Percentiles rank a stretch among this genome's conserved stretches.
Conservation (phyloP, 202 grass and related monocot species). For the Carex arenaria region DNA sequence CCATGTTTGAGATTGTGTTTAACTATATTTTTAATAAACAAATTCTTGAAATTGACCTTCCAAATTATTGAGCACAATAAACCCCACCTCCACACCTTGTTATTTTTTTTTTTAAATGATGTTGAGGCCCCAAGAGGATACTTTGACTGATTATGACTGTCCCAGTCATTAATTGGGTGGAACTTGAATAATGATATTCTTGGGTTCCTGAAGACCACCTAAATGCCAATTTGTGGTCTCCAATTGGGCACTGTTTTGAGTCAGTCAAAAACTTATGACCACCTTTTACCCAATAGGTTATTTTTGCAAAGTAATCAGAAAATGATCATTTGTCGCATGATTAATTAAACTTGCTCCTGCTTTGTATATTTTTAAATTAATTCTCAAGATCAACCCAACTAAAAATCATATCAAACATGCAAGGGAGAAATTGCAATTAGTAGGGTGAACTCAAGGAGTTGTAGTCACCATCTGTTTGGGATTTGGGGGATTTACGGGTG, state of each 20-base stretch:
- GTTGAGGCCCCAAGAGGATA: not conserved
- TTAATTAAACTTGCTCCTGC: not conserved
- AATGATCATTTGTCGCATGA: no score
- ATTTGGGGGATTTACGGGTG: not conserved
- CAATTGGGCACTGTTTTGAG: no score
- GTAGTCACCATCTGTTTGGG: not conserved
- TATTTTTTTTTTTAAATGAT: not conserved
- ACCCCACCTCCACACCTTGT: not conserved
- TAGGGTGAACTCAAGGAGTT: not conserved
- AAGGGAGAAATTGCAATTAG: not conserved
- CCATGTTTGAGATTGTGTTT: not conserved
- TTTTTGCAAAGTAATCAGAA: no score
- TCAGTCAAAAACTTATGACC: no score
- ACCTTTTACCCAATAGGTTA: no score
- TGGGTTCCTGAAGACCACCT: no score
- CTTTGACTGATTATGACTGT: not conserved
- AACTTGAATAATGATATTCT: no score
- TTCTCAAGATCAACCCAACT: not conserved
- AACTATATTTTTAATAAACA: not conserved
- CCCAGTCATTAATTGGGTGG: not conserved
- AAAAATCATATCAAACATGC: not conserved
- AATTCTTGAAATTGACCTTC: not conserved
- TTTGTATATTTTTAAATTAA: not conserved
- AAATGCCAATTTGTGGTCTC: no score
- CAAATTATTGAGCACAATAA: not conserved